Percentiles rank a stretch among this genome's conserved stretches.
Conservation (phyloP, 2,329 filamentous ascomycete genomes). For the Thermoascus crustaceus region DNA sequence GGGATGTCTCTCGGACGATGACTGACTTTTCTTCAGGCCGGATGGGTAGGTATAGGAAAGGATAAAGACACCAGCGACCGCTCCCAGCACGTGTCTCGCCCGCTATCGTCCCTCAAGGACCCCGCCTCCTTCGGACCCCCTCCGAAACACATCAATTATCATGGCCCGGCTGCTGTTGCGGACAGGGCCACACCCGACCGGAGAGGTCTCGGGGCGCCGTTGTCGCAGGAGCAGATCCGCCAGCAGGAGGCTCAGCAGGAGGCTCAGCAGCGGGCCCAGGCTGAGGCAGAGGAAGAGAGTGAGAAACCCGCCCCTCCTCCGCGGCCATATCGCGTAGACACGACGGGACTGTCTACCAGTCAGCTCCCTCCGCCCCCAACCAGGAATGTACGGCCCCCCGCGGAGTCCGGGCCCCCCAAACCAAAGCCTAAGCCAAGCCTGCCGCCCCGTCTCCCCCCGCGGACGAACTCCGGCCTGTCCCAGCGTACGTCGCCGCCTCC, state of each 20-base stretch:
- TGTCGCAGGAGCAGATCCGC: conserved; percentile 31
- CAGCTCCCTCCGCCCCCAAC: conserved; percentile 64
- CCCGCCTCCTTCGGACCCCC: conserved; percentile 72
- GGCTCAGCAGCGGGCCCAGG: conserved; percentile 14
- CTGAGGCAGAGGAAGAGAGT: conserved; percentile 26
- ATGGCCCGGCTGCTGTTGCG: conserved; percentile 37
- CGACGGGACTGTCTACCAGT: conserved; percentile 61
- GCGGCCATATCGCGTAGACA: conserved; percentile 61
- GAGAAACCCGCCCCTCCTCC: conserved; percentile 43
- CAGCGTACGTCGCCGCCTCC: conserved; percentile 37
- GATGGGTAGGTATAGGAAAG: conserved; percentile 51
- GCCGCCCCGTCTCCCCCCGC: conserved; percentile 64
- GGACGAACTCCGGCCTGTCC: conserved; percentile 48
- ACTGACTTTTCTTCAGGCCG: conserved; percentile 38
- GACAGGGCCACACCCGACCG: conserved; percentile 39
- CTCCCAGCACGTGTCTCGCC: conserved; percentile 49
- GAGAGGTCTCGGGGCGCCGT: conserved; percentile 36
- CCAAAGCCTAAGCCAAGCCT: conserved; percentile 45
- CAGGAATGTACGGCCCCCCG: conserved; percentile 33
- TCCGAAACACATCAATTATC: conserved; percentile 55
- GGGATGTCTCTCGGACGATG: conserved; percentile 10
- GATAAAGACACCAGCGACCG: conserved; percentile 34
- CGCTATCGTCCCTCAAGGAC: conserved; percentile 64
- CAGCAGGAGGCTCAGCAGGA: conserved; percentile 22
- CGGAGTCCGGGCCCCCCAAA: conserved; percentile 19